Conservation (phyloP, 768 basidiomycete species). For the Dioszegia hungarica region DNA sequence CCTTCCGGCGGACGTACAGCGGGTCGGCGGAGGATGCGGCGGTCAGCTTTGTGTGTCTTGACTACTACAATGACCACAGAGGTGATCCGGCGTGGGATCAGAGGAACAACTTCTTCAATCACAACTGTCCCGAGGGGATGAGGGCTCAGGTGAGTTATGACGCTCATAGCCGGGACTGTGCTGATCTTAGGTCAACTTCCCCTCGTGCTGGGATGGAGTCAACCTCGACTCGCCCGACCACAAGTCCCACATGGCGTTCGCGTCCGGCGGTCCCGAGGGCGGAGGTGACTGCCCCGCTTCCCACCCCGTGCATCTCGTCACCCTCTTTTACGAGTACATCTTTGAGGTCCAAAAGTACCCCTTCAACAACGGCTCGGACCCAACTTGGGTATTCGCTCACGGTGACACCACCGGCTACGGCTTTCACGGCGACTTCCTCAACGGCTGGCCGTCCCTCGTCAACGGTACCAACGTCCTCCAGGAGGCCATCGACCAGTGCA, state of each 20-base stretch:
- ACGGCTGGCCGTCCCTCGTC: constrained; percentile 45
- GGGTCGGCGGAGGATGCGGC: constrained; percentile 36
- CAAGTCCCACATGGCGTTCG: constrained; percentile 50
- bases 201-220: constrained; percentile 50
- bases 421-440: constrained; percentile 47
- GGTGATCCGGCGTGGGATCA: constrained; percentile 42
- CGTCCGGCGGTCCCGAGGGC: constrained; percentile 41
- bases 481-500: constrained; percentile 45
- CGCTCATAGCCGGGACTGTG: not conserved
- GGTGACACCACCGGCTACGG: constrained; percentile 48
- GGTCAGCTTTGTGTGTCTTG: constrained; percentile 48
- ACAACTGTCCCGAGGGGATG: constrained; percentile 49
- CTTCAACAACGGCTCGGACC: constrained; percentile 38
- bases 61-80: constrained; percentile 27
- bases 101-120: constrained; percentile 47
- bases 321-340: constrained; percentile 51
- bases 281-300: constrained; percentile 45
- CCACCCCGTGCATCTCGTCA: constrained; percentile 47
- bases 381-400: constrained; percentile 45
- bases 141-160: constrained; percentile 36
- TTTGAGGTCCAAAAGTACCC: constrained; percentile 47
- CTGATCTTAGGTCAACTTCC: constrained; percentile 44
- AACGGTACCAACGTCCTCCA: constrained; percentile 48
- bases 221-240: constrained; percentile 49
- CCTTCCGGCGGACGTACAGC: constrained; percentile 43